These are phyloP conservation scores for Picochlorum sp. DNA, from an alignment of 139 green algal species.

Conservation along the genomic window DNA sequence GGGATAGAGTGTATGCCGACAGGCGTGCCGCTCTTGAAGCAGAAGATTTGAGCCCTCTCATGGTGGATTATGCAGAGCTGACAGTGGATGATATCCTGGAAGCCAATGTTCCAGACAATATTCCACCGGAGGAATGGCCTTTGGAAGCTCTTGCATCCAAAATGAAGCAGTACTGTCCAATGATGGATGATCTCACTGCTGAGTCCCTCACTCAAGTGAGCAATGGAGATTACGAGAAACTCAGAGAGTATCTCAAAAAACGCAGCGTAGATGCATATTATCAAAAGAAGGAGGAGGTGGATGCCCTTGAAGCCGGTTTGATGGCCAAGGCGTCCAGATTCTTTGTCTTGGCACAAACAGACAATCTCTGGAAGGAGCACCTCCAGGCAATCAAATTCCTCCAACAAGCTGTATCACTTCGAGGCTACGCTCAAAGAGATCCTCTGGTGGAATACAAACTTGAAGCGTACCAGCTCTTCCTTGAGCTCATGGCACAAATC, in stretches of 20 bases:
- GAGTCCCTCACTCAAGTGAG: slow-evolving; percentile 22
- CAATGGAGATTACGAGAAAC: slow-evolving; percentile 54
- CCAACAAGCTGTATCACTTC: slow-evolving; percentile 89
- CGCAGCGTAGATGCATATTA: slow-evolving; percentile 62
- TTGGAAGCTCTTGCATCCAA: slow-evolving; percentile 79
- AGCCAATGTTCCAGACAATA: slow-evolving; percentile 73
- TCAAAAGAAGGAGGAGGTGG: slow-evolving; percentile 63
- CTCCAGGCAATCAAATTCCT: slow-evolving; percentile 96
- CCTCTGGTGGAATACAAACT: slow-evolving; percentile 99
- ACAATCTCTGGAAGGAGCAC: slow-evolving; percentile 98
- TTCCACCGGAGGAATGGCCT: slow-evolving; percentile 65
- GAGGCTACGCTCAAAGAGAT: slow-evolving; percentile 82
- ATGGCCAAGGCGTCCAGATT: slow-evolving; percentile 82
- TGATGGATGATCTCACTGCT: slow-evolving; percentile 64
- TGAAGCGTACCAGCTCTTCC: slow-evolving; percentile 86
- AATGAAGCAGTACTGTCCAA: slow-evolving; percentile 90
- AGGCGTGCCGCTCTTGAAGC: slow-evolving; percentile 68
- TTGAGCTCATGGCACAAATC: slow-evolving; percentile 82
- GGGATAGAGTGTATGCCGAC: slow-evolving; percentile 88
- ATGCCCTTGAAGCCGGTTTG: slow-evolving; percentile 65
- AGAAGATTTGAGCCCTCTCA: slow-evolving; percentile 50
- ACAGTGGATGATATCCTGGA: slow-evolving; percentile 97
- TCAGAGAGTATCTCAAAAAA: slow-evolving; percentile 56
- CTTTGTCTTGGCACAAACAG: slow-evolving; percentile 92
- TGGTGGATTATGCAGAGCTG: slow-evolving; percentile 89